Evolutionary conservation across 2,329 filamentous ascomycete species (phyloP).

Genomic region (Monosporascus cannonballus): DNA sequence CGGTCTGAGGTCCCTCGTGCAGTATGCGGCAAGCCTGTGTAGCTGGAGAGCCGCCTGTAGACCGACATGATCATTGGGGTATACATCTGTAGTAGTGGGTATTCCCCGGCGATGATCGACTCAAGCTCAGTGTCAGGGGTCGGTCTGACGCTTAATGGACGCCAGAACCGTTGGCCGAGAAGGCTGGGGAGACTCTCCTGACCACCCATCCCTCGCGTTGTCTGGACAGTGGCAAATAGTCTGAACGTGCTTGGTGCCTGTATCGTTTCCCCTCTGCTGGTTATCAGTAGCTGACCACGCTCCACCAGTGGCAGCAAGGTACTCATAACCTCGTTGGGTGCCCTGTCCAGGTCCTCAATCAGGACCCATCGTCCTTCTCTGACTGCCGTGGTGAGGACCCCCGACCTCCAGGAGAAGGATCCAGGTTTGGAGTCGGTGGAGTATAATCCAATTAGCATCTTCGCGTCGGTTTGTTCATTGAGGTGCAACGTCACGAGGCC

Average conservation of each 20-base stretch:
- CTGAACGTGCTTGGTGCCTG: constrained; percentile 79
- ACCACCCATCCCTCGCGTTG: constrained; percentile 61
- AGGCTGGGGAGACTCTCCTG: constrained; percentile 64
- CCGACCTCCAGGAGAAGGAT: constrained; percentile 86
- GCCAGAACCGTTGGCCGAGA: constrained; percentile 84
- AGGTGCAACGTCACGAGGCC: constrained; percentile 91
- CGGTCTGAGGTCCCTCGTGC: constrained; percentile 34
- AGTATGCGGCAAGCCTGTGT: constrained; percentile 29
- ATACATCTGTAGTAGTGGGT: constrained; percentile 62
- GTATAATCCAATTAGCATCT: constrained; percentile 91
- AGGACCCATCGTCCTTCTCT: constrained; percentile 93
- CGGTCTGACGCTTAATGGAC: constrained; percentile 61
- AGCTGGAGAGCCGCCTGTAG: constrained; percentile 45
- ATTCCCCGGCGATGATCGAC: constrained; percentile 64
- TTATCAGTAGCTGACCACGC: constrained; percentile 81
- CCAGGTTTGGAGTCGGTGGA: constrained; percentile 82
- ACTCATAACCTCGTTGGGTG: constrained; percentile 90
- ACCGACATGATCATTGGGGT: constrained; percentile 53
- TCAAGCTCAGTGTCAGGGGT: constrained; percentile 65
- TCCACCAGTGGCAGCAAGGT: constrained; percentile 90
- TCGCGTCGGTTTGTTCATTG: constrained; percentile 97
- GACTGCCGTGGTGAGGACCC: constrained; percentile 89
- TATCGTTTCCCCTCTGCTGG: constrained; percentile 80
- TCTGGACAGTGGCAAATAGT: constrained; percentile 87
- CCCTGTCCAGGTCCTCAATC: constrained; percentile 93